Conservation (phyloP, 768 basidiomycete genomes). For the Auricularia heimuer region DNA sequence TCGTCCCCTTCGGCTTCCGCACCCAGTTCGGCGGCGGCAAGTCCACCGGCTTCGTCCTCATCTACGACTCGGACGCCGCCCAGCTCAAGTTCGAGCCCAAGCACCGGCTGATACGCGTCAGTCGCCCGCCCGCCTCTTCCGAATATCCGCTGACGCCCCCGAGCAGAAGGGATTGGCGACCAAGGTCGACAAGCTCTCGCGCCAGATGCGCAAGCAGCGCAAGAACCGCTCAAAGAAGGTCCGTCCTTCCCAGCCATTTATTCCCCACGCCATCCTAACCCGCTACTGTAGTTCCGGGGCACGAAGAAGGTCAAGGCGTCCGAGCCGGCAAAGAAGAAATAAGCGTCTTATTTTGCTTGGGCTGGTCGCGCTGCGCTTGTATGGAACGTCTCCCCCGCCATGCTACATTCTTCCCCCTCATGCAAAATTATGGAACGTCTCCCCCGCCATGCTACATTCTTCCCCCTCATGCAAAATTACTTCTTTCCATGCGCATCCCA, state of each 20-base stretch:
- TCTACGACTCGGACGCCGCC: slow-evolving; percentile 91
- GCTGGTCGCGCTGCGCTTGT: not conserved
- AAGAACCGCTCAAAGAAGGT: slow-evolving; percentile 99
- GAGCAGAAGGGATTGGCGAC: slow-evolving; percentile 40
- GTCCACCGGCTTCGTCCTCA: slow-evolving; percentile 93
- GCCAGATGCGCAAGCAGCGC: slow-evolving; percentile 98
- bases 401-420: too few relatives aligned
- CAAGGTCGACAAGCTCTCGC: slow-evolving; percentile 85
- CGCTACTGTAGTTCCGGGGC: slow-evolving; percentile 64
- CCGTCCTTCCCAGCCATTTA: slow-evolving; percentile 10
- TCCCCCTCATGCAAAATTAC: too few relatives aligned
- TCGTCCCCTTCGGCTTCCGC: slow-evolving; percentile 89
- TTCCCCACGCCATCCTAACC: slow-evolving; percentile 11
- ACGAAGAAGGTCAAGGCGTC: slow-evolving; percentile 92
- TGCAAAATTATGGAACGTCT: too few relatives aligned
- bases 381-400: too few relatives aligned
- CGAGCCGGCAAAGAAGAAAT: slow-evolving; percentile 90
- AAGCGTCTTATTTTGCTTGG: slow-evolving; percentile 19
- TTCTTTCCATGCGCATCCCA: too few relatives aligned
- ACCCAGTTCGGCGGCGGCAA: slow-evolving; percentile 98
- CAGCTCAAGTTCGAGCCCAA: slow-evolving; percentile 98
- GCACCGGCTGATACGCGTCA: slow-evolving; percentile 76
- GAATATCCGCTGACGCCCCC: too few relatives aligned
- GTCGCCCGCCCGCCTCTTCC: too few relatives aligned
- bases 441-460: too few relatives aligned